These are phyloP conservation scores for Lyophyllum decastes DNA, from an alignment of 768 basidiomycete species.

Conservation along the genomic window DNA sequence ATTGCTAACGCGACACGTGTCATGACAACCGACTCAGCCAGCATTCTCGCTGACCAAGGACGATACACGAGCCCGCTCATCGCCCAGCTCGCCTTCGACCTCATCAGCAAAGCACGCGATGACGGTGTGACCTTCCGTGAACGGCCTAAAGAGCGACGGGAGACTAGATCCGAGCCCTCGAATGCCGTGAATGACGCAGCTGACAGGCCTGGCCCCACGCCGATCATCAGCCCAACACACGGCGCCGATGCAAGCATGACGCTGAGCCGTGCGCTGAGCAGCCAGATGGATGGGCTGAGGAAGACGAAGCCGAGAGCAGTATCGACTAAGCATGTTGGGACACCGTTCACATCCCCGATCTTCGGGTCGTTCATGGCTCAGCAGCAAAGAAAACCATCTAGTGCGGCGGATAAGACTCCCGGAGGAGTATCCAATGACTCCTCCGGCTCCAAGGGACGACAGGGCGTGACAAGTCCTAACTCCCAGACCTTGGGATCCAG, in stretches of 20 bases:
- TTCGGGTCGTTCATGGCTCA: slow-evolving; percentile 61
- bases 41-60: slow-evolving; percentile 74
- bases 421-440: slow-evolving; percentile 19
- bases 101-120: slow-evolving; percentile 70
- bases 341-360: slow-evolving; percentile 54
- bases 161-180: slow-evolving; percentile 23
- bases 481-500: slow-evolving; percentile 11
- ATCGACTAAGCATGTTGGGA: slow-evolving; percentile 34
- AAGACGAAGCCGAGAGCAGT: slow-evolving; percentile 36
- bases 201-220: slow-evolving; percentile 38
- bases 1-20: slow-evolving; percentile 83
- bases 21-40: slow-evolving; percentile 79
- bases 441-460: slow-evolving; percentile 28
- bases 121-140: slow-evolving; percentile 52
- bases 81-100: slow-evolving; percentile 61
- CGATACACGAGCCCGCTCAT: slow-evolving; percentile 63
- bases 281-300: slow-evolving; percentile 30
- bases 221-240: slow-evolving; percentile 41
- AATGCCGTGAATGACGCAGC: slow-evolving; percentile 19
- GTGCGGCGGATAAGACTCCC: slow-evolving; percentile 8
- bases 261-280: slow-evolving; percentile 47
- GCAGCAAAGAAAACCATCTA: slow-evolving; percentile 44
- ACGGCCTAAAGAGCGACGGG: slow-evolving; percentile 49
- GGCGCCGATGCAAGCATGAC: slow-evolving; percentile 45
- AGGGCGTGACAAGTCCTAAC: slow-evolving; percentile 21